Evolutionary conservation across 2,329 filamentous ascomycete genomes (phyloP).

Genomic region (Emericellopsis atlantica): DNA sequence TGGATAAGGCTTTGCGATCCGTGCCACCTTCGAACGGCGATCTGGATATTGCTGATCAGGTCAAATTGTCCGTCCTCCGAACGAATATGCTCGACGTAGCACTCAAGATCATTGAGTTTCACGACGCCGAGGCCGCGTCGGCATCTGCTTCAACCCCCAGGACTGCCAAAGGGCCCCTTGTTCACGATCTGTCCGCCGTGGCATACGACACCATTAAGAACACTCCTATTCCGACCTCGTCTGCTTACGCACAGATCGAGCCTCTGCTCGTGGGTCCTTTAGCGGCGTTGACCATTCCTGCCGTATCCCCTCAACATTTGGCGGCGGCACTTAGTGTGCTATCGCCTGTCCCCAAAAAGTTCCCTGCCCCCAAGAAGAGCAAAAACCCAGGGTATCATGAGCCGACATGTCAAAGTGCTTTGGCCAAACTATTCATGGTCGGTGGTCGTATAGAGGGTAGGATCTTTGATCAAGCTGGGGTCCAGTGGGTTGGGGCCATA

Average conservation of each 20-base stretch:
- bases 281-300: slow-evolving; percentile 67
- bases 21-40: slow-evolving; percentile 20
- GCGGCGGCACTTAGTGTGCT: slow-evolving; percentile 71
- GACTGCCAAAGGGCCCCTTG: slow-evolving; percentile 18
- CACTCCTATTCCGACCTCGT: slow-evolving; percentile 20
- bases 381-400: slow-evolving; percentile 76
- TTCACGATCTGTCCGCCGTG: slow-evolving; percentile 39
- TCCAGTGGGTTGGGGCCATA: slow-evolving; percentile 58
- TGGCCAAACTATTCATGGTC: slow-evolving; percentile 78
- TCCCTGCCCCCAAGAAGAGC: slow-evolving; percentile 65
- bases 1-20: slow-evolving; percentile 27
- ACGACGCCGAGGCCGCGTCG: slow-evolving; percentile 34
- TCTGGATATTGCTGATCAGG: slow-evolving; percentile 37
- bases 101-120: slow-evolving; percentile 78
- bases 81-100: slow-evolving; percentile 83
- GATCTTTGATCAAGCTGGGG: slow-evolving; percentile 64
- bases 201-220: slow-evolving; percentile 36
- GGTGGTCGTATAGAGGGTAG: slow-evolving; percentile 79
- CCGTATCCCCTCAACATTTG: slow-evolving; percentile 72
- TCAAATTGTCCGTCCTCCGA: slow-evolving; percentile 75
- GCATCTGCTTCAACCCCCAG: slow-evolving; percentile 15
- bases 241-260: slow-evolving; percentile 46
- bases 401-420: slow-evolving; percentile 59
- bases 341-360: slow-evolving; percentile 55
- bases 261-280: slow-evolving; percentile 73